These are phyloP conservation scores for Eremomyces bilateralis DNA, from an alignment of 495 filamentous ascomycete genomes.

Conservation along the genomic window DNA sequence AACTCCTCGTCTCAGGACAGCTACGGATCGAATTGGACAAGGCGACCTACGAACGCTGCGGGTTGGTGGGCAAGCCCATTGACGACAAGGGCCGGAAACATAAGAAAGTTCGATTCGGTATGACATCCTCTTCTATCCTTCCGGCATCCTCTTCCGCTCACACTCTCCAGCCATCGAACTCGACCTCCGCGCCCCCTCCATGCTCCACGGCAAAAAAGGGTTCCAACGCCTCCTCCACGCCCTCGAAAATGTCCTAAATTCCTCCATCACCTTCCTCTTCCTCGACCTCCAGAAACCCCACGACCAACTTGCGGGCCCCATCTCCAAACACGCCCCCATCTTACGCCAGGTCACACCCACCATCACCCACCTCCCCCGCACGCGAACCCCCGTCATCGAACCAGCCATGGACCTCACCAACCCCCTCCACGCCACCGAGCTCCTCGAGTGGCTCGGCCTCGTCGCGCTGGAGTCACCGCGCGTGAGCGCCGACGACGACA, in stretches of 20 bases:
- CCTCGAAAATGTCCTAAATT: slow-evolving; percentile 57
- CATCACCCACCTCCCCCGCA: background rate
- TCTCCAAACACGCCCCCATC: slow-evolving; percentile 6
- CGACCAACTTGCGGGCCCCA: slow-evolving; percentile 3
- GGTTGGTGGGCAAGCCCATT: slow-evolving; percentile 54
- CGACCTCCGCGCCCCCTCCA: slow-evolving; percentile 56
- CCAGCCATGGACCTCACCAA: slow-evolving; percentile 14
- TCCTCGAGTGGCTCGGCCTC: slow-evolving; percentile 74
- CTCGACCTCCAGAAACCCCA: slow-evolving; percentile 29
- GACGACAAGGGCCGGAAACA: slow-evolving; percentile 36
- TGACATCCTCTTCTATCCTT: slow-evolving; percentile 6
- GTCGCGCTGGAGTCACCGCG: slow-evolving; percentile 51
- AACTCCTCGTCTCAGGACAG: slow-evolving; percentile 33
- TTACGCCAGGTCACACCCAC: slow-evolving; percentile 2
- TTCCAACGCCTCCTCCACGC: slow-evolving; percentile 75
- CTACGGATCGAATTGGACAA: slow-evolving; percentile 62
- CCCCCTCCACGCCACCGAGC: slow-evolving; percentile 30
- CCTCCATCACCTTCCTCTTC: slow-evolving; percentile 63
- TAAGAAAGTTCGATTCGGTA: slow-evolving; percentile 35
- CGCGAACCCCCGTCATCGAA: background rate
- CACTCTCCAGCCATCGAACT: slow-evolving; percentile 45
- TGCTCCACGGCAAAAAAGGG: slow-evolving; percentile 78
- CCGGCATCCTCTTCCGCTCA: background rate
- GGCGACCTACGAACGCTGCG: slow-evolving; percentile 66
- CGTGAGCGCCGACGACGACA: slow-evolving; percentile 36